Base-by-base conservation (phyloP, 352 stramenopile species). In the Globisporangium megalacanthum region DNA sequence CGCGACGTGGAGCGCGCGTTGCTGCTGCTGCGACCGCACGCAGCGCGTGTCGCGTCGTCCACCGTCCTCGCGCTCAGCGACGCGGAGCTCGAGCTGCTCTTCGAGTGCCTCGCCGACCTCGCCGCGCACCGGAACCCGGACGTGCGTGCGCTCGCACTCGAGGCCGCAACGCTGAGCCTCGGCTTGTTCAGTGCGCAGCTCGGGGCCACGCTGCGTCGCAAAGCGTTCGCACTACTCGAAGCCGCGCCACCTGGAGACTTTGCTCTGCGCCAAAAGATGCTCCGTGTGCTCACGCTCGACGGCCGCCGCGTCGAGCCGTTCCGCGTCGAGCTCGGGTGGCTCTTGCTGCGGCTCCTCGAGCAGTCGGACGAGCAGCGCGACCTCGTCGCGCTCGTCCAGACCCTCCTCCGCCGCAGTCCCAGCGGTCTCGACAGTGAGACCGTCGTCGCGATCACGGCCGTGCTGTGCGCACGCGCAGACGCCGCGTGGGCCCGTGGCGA, bases 351-450 rank as follows among this genome's bases (percentile, higher is more conserved):
- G 48, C 68, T 90, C 47, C 64, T 94, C 15, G 82, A 91, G 48
- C 77, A 89, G 44, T 94, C 83, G 3, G 82, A 93, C 20, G 79
- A 86, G n/a, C 83, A 92, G 56, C 70, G 75, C 13, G 86, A 95
- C 46, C 51, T 94, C 15, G 60, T 93, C 13, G 62, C 64, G 15
- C 61, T 95, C 20, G 88, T 95, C 54, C 83, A 94, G 60, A 81
- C 66, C 37, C 79, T 94, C 36, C 58, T 94, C 11, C 70, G 78
- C 20, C 74, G 81, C 19, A 89, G 78, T 49, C 72, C 82, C 6
- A 58, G 62, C 3, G 66, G 61, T 10, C 63, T 95, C 11, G 79
- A 87, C 47, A 67, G 81, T 17, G 79, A 88, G 36, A 81, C 78
- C 5, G 73, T 89, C 36, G 74, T 87, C 41, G 80, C 82, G 0